phyloP scores from a whole-genome alignment of 164 flowering plant genomes.

The Magnolia sinica region DNA sequence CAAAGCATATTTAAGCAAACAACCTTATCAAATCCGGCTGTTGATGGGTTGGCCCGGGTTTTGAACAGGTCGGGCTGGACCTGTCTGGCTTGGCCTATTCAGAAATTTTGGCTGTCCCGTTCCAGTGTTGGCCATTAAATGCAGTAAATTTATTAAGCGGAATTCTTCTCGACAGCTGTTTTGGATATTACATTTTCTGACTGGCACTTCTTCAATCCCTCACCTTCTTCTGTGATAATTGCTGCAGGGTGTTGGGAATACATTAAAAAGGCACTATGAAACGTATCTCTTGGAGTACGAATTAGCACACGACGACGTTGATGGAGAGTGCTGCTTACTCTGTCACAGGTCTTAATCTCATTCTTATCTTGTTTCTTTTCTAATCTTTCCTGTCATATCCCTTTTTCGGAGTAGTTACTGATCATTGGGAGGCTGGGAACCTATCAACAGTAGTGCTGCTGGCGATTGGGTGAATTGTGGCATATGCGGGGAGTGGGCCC shows the following conservation, averaged over 20 bases:
- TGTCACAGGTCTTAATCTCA: slow-evolving; percentile 73
- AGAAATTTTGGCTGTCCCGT: too few relatives aligned
- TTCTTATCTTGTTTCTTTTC: background rate
- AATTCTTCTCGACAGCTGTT: too few relatives aligned
- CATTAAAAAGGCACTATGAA: slow-evolving; percentile 94
- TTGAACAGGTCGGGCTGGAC: too few relatives aligned
- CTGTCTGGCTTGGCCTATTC: too few relatives aligned
- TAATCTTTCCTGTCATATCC: background rate
- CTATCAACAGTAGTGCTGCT: slow-evolving; percentile 78
- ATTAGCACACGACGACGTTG: slow-evolving; percentile 97
- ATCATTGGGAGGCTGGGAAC: background rate
- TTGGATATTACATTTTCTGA: too few relatives aligned
- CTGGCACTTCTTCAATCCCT: too few relatives aligned
- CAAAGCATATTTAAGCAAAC: too few relatives aligned
- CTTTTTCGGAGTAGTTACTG: background rate
- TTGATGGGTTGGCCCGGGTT: too few relatives aligned
- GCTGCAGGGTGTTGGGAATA: slow-evolving; percentile 87
- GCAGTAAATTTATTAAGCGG: too few relatives aligned
- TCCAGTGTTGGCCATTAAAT: too few relatives aligned
- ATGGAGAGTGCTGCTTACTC: slow-evolving; percentile 95
- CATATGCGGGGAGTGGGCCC: slow-evolving; percentile 98
- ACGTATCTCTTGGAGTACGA: slow-evolving; percentile 95
- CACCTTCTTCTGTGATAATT: background rate
- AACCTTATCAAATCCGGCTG: too few relatives aligned
- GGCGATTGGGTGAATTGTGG: slow-evolving; percentile 99